A percentile compares a stretch with the other conserved stretches of the same genome.
Conservation (phyloP, 768 basidiomycete genomes). For the Leccinum incarnatum region DNA sequence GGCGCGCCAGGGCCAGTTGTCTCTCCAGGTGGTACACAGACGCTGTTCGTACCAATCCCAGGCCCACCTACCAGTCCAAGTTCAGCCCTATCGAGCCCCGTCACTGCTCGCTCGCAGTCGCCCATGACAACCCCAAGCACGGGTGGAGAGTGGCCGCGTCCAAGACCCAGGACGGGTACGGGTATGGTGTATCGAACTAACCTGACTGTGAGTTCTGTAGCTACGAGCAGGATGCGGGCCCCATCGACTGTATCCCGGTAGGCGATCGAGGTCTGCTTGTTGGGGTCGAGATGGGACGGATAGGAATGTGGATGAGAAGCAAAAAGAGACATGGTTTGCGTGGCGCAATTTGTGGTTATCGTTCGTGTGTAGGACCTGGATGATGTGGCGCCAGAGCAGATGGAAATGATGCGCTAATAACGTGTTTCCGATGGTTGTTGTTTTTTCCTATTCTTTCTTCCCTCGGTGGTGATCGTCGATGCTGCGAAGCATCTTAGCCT, state of each 20-base stretch:
- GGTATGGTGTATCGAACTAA: conserved; percentile 63
- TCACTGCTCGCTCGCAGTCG: conserved; percentile 18
- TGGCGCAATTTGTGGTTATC: conserved; percentile 9
- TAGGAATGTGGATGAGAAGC: conserved; percentile 2
- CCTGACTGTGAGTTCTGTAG: conserved; percentile 10
- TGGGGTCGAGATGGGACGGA: not conserved
- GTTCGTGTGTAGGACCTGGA: conserved; percentile 7
- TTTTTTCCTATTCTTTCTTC: conserved; percentile 1
- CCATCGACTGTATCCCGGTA: conserved; percentile 24
- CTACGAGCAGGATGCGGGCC: conserved; percentile 41
- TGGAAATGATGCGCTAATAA: conserved; percentile 11
- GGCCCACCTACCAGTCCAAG: conserved; percentile 3
- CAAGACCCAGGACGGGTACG: conserved; percentile 60
- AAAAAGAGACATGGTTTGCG: not conserved
- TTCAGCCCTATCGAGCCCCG: conserved; percentile 12
- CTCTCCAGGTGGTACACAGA: conserved; percentile 25
- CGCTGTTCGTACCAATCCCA: conserved; percentile 14
- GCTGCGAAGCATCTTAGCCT: not conserved
- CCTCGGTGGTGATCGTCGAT: not conserved
- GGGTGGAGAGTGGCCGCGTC: conserved; percentile 29
- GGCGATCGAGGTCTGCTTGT: not conserved
- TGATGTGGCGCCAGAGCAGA: conserved; percentile 4
- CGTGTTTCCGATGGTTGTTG: conserved; percentile 6
- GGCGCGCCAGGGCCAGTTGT: conserved; percentile 3
- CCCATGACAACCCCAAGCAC: conserved; percentile 16